Evolutionary conservation across 1,284 basidiomycete genomes (phyloP).

Genomic region (Rhodotorula glutinis): DNA sequence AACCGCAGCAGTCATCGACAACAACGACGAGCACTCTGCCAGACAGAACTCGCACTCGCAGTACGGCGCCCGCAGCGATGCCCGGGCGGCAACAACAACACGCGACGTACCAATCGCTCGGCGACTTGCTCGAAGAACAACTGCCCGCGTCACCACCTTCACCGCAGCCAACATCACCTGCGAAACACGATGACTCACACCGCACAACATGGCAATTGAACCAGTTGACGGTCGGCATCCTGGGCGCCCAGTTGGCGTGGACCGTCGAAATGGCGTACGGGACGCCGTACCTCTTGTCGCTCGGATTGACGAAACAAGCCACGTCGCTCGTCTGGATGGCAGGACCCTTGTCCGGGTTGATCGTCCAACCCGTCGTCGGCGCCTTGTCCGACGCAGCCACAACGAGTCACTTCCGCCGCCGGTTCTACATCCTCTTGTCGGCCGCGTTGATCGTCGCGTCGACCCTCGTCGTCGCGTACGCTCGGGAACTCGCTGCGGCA

Average conservation of each 20-base stretch:
- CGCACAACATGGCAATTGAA: conserved; percentile 11
- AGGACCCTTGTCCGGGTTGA: conserved; percentile 83
- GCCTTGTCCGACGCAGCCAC: conserved; percentile 34
- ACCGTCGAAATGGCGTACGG: conserved; percentile 75
- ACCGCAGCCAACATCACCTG: not conserved
- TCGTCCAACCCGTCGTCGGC: conserved; percentile 90
- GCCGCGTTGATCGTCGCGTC: conserved; percentile 52
- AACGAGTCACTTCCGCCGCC: conserved; percentile 20
- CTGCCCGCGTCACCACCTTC: too few relatives aligned
- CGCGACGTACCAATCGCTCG: conserved; percentile 26
- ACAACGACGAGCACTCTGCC: too few relatives aligned
- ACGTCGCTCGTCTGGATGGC: conserved; percentile 93
- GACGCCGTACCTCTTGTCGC: conserved; percentile 77
- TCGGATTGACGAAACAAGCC: conserved; percentile 84
- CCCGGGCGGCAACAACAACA: too few relatives aligned
- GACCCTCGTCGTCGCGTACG: conserved; percentile 85
- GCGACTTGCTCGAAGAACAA: conserved; percentile 12
- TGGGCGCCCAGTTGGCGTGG: conserved; percentile 88
- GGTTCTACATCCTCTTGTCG: conserved; percentile 29
- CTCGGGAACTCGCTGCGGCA: conserved; percentile 67
- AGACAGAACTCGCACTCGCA: too few relatives aligned
- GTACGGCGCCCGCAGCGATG: too few relatives aligned
- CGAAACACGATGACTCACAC: too few relatives aligned
- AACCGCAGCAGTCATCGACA: too few relatives aligned
- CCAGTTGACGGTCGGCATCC: conserved; percentile 54